phyloP scores from a whole-genome alignment of 2,329 filamentous ascomycete species.

The Nannizzia gypsea region DNA sequence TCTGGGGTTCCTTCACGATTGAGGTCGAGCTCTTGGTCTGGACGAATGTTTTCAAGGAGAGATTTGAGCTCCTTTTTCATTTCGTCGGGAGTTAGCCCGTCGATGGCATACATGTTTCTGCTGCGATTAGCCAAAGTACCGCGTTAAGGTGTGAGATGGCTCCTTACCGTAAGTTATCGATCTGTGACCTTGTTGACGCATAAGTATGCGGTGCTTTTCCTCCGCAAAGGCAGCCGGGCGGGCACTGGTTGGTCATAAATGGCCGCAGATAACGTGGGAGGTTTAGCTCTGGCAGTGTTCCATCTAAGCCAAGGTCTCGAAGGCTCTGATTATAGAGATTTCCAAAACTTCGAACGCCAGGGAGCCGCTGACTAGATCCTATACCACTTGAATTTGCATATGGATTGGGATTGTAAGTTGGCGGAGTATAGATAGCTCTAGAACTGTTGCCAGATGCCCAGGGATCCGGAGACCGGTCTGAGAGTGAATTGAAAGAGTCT shows the following conservation, averaged over 20 bases:
- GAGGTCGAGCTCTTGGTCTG: constrained; percentile 53
- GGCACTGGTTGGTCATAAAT: background rate
- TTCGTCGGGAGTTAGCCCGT: background rate
- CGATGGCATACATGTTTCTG: background rate
- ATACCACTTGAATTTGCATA: background rate
- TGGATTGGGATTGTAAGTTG: background rate
- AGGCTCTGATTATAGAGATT: background rate
- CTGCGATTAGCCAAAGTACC: background rate
- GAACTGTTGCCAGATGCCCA: background rate
- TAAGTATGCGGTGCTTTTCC: background rate
- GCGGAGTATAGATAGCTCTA: background rate
- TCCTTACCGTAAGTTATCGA: background rate
- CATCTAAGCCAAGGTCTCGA: background rate
- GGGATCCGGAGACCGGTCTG: background rate
- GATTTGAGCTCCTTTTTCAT: constrained; percentile 57
- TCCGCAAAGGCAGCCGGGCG: background rate
- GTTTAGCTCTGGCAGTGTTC: background rate
- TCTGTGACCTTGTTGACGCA: background rate
- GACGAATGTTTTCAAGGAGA: constrained; percentile 59
- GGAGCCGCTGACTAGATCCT: background rate
- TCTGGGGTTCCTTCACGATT: constrained; percentile 57
- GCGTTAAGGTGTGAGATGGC: background rate
- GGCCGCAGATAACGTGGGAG: background rate
- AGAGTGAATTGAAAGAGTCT: background rate
- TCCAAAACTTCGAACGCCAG: background rate